phyloP scores from a whole-genome alignment of 2,329 filamentous ascomycete species.

The Exophiala lecanii-corni region DNA sequence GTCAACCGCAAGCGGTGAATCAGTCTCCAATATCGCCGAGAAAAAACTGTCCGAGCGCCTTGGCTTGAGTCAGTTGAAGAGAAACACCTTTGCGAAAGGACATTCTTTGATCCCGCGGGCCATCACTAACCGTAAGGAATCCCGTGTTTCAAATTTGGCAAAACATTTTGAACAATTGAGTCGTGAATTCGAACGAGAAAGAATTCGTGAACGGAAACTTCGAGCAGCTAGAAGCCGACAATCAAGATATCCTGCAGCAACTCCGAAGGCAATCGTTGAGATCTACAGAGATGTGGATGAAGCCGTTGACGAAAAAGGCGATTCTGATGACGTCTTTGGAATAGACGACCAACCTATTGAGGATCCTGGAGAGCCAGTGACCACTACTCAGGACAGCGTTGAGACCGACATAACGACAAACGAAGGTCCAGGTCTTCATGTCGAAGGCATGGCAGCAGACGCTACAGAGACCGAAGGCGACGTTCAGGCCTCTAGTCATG shows the following conservation, averaged over 20 bases:
- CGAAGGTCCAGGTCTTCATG: slow-evolving; percentile 27
- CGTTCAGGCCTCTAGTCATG: slow-evolving; percentile 45
- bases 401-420: slow-evolving; percentile 33
- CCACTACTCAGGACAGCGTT: slow-evolving; percentile 28
- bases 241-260: slow-evolving; percentile 80
- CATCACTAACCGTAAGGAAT: slow-evolving; percentile 63
- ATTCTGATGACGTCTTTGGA: slow-evolving; percentile 54
- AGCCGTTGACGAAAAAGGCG: slow-evolving; percentile 76
- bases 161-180: slow-evolving; percentile 96
- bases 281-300: slow-evolving; percentile 93
- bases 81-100: slow-evolving; percentile 42
- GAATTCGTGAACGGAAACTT: slow-evolving; percentile 77
- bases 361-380: slow-evolving; percentile 20
- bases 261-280: slow-evolving; percentile 92
- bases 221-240: slow-evolving; percentile 70
- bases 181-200: slow-evolving; percentile 92
- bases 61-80: slow-evolving; percentile 62
- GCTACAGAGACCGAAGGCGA: slow-evolving; percentile 40
- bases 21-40: slow-evolving; percentile 45
- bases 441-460: slow-evolving; percentile 34
- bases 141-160: slow-evolving; percentile 84
- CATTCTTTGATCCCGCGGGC: slow-evolving; percentile 84
- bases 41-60: slow-evolving; percentile 74
- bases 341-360: slow-evolving; percentile 27
- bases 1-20: slow-evolving; percentile 7